A percentile compares a stretch with the other conserved stretches of the same genome.
phyloP scores from a whole-genome alignment of 75 land plant genomes.

The Pinus tabuliformis region DNA sequence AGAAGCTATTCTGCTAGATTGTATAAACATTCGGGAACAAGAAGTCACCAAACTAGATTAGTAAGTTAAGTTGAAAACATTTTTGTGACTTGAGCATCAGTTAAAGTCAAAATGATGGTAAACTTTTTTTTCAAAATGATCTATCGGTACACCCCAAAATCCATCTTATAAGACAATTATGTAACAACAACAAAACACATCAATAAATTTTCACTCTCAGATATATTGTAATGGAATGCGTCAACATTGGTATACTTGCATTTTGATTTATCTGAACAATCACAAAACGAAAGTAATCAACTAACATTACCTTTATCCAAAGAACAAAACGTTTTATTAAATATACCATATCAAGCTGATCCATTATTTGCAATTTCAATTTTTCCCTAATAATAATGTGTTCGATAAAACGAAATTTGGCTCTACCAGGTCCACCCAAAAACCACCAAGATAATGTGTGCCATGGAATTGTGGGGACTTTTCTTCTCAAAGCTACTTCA shows the following conservation, averaged over 20 bases:
- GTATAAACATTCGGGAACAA: background rate
- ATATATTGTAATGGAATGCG: background rate
- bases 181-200: background rate
- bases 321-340: background rate
- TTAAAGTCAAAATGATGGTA: background rate
- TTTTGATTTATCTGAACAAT: slow-evolving; percentile 3
- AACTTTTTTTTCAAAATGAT: background rate
- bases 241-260: background rate
- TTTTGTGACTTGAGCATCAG: background rate
- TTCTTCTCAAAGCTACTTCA: slow-evolving; percentile 80
- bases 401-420: slow-evolving; percentile 61
- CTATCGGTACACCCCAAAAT: background rate
- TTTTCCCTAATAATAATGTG: slow-evolving; percentile 62
- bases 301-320: background rate
- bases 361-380: slow-evolving; percentile 75
- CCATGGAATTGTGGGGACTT: slow-evolving; percentile 59
- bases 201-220: background rate
- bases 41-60: background rate
- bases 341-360: slow-evolving; percentile 85
- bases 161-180: background rate
- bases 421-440: slow-evolving; percentile 58
- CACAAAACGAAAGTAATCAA: background rate
- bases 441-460: slow-evolving; percentile 72
- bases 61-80: background rate
- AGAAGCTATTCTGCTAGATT: background rate